Conservation (phyloP, 2,329 filamentous ascomycete species). For the Epichloe festucae region DNA sequence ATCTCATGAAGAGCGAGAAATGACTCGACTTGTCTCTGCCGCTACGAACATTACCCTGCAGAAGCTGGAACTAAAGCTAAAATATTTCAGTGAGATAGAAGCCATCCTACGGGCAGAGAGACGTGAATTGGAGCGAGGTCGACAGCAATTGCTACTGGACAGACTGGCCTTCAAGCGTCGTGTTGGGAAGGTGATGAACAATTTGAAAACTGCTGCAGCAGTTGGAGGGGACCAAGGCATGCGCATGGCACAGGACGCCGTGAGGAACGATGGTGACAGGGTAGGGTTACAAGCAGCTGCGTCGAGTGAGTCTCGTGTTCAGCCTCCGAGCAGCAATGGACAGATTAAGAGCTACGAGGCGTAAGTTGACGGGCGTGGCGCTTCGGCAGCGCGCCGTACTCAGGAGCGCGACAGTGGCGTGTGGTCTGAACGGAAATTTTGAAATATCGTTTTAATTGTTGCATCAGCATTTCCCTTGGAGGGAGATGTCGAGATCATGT, state of each 20-base stretch:
- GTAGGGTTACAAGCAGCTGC: constrained; percentile 39
- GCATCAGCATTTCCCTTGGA: neutral
- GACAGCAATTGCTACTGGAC: constrained; percentile 89
- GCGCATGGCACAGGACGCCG: constrained; percentile 31
- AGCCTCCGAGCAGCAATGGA: constrained; percentile 41
- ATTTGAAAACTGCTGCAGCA: constrained; percentile 43
- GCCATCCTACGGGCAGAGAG: constrained; percentile 82
- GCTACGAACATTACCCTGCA: constrained; percentile 89
- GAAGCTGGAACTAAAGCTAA: constrained; percentile 89
- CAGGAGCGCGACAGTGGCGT: neutral
- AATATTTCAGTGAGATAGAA: constrained; percentile 96
- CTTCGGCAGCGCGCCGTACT: neutral
- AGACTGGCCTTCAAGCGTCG: constrained; percentile 80
- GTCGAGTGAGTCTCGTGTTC: constrained; percentile 30
- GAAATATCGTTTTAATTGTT: neutral
- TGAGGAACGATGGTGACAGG: constrained; percentile 34
- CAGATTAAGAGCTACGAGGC: constrained; percentile 46
- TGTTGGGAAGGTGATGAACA: constrained; percentile 69
- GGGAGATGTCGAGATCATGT: neutral
- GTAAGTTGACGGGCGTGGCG: constrained; percentile 14
- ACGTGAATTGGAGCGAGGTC: constrained; percentile 78
- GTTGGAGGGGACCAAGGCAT: constrained; percentile 37
- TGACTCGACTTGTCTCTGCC: constrained; percentile 83
- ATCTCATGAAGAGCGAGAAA: constrained; percentile 92
- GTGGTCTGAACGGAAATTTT: neutral